Evolutionary conservation across 2,329 filamentous ascomycete genomes (phyloP), one percentile per base, ranked within the genome.

Genomic region (Ramularia endophylla): DNA sequence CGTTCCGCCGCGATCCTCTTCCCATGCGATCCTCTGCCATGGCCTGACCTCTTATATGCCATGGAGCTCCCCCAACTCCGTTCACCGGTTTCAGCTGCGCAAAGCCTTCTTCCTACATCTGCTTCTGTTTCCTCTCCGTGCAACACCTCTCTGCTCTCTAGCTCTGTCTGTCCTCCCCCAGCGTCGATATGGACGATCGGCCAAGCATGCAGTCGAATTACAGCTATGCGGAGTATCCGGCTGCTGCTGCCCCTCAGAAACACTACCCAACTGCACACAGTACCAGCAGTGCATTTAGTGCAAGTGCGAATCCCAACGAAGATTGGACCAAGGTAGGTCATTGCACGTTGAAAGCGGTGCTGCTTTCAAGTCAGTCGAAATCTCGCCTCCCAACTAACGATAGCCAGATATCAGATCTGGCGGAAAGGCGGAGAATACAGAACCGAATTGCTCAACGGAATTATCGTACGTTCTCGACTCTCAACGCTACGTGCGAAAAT

Each of bases 401-500:
- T 25, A 11, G 6, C 11, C 22, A 25, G 79, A 95, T 97, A 64
- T 94, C 90, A 43, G 90, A 97, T 66, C 81, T 97, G 46, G 90
- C 89, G 38, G 90, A 97, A 70, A 82, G 92, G 61, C 77, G 89
- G 59, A 80, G 89, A 62, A 95, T 95, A 71, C 89, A 97, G 70
- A 97, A 97, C 71, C 82, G 90, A 56, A 95, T 97, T 74, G 90
- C 90, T 54, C 90, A 97, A 70, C 83, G 89, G 59, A 95, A 95
- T 73, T 95, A 95, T 72, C 88, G 88, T 94, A 74, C 64, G 81
- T 76, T 16, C 46, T 5, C 37, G 13, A 16, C 20, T 27, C 15
- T 8, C 11, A 15, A 13, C 5, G 19, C 13, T 31, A 17, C 25
- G 27, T 32, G 5, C n/a, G 6, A 25, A 25, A 6, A 11, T 11